These are phyloP conservation scores for Fusarium subglutinans DNA, from an alignment of 2,329 filamentous ascomycete genomes.

Conservation along the genomic window DNA sequence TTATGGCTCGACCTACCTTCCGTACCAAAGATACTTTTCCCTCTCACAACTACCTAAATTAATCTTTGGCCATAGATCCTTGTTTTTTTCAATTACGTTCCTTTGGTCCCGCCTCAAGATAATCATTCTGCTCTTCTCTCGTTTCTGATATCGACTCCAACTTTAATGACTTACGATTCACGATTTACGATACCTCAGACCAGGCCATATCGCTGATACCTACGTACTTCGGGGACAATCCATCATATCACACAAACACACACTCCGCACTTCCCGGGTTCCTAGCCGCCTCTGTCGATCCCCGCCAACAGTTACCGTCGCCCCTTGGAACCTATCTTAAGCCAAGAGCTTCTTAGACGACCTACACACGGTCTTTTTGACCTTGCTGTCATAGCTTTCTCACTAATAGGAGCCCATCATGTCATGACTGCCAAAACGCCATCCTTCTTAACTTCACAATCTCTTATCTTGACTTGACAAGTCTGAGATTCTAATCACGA, in stretches of 20 bases:
- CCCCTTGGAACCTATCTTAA: neutral
- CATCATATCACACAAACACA: neutral
- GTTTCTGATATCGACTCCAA: neutral
- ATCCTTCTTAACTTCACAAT: neutral
- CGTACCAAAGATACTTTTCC: neutral
- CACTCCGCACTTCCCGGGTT: neutral
- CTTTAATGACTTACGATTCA: slow-evolving; percentile 13
- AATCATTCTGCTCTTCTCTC: neutral
- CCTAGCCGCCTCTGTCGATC: neutral
- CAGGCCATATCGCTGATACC: neutral
- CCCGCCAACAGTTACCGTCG: neutral
- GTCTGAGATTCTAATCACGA: neutral
- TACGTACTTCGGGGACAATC: neutral
- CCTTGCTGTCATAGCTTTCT: neutral
- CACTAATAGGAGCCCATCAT: slow-evolving; percentile 28
- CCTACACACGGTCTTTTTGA: neutral
- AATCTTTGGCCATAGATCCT: slow-evolving; percentile 5
- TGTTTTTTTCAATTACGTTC: slow-evolving; percentile 8
- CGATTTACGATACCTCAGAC: slow-evolving; percentile 4
- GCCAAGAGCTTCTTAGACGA: neutral
- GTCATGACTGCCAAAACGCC: slow-evolving; percentile 29
- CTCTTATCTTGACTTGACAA: slow-evolving; percentile 1
- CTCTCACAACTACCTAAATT: slow-evolving; percentile 17
- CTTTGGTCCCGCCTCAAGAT: neutral
- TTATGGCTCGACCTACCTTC: neutral